phyloP scores from a whole-genome alignment of 176 grass and related monocot species.

The Leersia perrieri region DNA sequence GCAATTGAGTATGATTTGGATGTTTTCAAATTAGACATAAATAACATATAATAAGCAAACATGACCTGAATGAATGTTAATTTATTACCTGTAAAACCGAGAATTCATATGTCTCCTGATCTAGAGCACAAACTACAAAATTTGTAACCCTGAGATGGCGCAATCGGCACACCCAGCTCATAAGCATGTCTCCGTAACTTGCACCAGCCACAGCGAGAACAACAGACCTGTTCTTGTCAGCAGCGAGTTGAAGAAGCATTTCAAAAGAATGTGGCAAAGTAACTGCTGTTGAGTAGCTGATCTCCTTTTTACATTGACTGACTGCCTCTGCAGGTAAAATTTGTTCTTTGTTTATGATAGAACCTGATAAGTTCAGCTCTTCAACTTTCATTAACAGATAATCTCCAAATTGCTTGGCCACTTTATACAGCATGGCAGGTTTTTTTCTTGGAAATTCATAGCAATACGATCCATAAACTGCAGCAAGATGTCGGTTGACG shows the following conservation, averaged over 20 bases:
- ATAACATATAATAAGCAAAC: background rate
- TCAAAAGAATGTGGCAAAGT: conserved; percentile 47
- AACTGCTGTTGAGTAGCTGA: background rate
- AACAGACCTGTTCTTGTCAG: conserved; percentile 55
- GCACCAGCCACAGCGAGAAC: conserved; percentile 80
- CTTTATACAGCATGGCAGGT: conserved; percentile 27
- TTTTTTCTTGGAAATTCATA: conserved; percentile 19
- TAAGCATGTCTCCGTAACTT: conserved; percentile 90
- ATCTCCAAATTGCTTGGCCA: conserved; percentile 48
- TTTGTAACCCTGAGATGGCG: conserved; percentile 56
- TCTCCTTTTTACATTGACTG: background rate
- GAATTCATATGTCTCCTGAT: conserved; percentile 75
- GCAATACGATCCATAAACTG: conserved; percentile 64
- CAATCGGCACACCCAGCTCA: conserved; percentile 89
- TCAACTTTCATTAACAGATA: conserved; percentile 54
- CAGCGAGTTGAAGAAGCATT: conserved; percentile 40
- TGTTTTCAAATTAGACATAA: background rate
- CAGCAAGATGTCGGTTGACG: conserved; percentile 60
- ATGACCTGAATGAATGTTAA: background rate
- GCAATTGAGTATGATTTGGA: background rate
- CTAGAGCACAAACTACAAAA: conserved; percentile 80
- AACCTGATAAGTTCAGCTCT: conserved; percentile 6
- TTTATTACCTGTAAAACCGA: conserved; percentile 66
- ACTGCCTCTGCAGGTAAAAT: background rate
- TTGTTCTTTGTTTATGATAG: conserved; percentile 17